A percentile compares a stretch with the other conserved stretches of the same genome.
phyloP scores from a whole-genome alignment of 352 stramenopile genomes.

The Phytopythium boreale region DNA sequence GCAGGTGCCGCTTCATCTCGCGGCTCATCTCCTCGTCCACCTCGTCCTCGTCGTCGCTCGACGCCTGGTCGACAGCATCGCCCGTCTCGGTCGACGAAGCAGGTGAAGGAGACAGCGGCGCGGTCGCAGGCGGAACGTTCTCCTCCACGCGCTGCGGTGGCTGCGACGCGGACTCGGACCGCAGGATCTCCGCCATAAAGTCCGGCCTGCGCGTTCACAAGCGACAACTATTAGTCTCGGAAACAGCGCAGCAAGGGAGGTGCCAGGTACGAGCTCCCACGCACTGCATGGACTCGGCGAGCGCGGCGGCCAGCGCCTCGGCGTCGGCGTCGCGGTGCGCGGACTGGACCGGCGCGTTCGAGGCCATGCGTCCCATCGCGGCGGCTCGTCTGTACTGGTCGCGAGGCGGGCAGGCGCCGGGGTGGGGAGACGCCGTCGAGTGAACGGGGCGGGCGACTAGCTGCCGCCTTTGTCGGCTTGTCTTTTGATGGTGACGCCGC shows the following conservation, averaged over 20 bases:
- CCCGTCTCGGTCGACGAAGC: not conserved
- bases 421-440: not conserved
- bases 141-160: not conserved
- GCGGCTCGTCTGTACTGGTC: not conserved
- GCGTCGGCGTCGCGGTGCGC: constrained; percentile 61
- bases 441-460: not conserved
- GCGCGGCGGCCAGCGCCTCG: constrained; percentile 61
- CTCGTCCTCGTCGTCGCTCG: constrained; percentile 17
- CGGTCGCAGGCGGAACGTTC: not conserved
- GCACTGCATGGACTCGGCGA: constrained; percentile 62
- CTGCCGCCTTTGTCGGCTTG: too few species aligned
- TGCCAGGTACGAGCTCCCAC: constrained; percentile 2
- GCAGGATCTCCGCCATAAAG: constrained; percentile 69
- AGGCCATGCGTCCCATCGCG: not conserved
- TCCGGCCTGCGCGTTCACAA: constrained; percentile 34
- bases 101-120: not conserved
- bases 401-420: too few species aligned
- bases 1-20: constrained; percentile 1
- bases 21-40: constrained; percentile 11
- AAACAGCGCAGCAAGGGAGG: not conserved
- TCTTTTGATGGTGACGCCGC: not conserved
- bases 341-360: constrained; percentile 5
- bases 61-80: constrained; percentile 5
- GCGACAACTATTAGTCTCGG: not conserved
- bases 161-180: constrained; percentile 30